A percentile compares a stretch with the other conserved stretches of the same genome.
These are phyloP conservation scores for Ceratobasidium sp. DNA, from an alignment of 1,284 basidiomycete species.

Conservation along the genomic window DNA sequence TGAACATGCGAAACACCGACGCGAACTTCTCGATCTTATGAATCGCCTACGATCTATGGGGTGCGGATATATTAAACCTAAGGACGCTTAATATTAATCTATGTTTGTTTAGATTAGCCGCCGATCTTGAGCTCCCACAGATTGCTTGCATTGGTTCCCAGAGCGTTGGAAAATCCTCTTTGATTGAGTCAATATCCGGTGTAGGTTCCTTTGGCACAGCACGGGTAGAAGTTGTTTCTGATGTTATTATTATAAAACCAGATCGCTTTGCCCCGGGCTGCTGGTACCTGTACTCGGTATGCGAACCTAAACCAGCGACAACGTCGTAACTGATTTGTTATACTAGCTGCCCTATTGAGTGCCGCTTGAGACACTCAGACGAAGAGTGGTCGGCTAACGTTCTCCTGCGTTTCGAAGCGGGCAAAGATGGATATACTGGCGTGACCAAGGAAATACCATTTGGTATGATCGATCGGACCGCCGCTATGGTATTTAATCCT, in stretches of 20 bases:
- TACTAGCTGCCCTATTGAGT: constrained; percentile 49
- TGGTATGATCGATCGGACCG: constrained; percentile 18
- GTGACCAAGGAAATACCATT: constrained; percentile 37
- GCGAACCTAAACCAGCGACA: background rate
- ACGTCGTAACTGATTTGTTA: background rate
- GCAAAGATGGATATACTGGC: constrained; percentile 49
- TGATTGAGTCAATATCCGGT: constrained; percentile 56
- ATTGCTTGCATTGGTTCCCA: constrained; percentile 73
- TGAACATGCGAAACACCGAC: constrained; percentile 37
- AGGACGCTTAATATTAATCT: background rate
- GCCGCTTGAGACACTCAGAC: constrained; percentile 47
- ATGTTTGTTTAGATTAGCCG: constrained; percentile 54
- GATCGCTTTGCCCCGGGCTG: constrained; percentile 50
- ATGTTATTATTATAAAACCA: constrained; percentile 8
- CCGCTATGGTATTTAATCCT: background rate
- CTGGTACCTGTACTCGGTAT: constrained; percentile 51
- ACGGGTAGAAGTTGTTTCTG: background rate
- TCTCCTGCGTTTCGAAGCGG: constrained; percentile 52
- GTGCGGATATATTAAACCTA: background rate
- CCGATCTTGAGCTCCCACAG: constrained; percentile 64
- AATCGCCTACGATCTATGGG: constrained; percentile 33
- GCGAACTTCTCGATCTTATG: constrained; percentile 35
- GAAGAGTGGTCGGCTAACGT: constrained; percentile 50
- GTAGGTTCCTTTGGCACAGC: constrained; percentile 23
- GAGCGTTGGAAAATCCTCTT: constrained; percentile 70